Conservation (phyloP, 2,329 filamentous ascomycete genomes). For the Canariomyces notabilis region DNA sequence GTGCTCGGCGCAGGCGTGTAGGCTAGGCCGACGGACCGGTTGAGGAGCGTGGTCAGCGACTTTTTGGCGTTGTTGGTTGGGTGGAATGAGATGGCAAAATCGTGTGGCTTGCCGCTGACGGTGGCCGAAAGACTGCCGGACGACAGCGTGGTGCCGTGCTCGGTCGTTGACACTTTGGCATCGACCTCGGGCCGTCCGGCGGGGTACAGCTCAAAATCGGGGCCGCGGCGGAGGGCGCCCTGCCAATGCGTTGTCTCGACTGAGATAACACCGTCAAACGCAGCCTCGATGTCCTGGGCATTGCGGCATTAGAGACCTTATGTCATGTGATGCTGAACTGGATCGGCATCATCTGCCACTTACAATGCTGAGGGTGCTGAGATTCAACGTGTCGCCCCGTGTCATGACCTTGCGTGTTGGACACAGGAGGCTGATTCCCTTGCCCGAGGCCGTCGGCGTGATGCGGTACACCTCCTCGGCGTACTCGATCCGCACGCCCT, state of each 20-base stretch:
- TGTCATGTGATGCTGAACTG: background rate
- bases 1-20: conserved; percentile 50
- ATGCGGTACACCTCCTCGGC: conserved; percentile 59
- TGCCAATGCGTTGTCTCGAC: conserved; percentile 55
- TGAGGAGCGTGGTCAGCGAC: conserved; percentile 49
- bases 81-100: conserved; percentile 53
- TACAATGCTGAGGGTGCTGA: conserved; percentile 49
- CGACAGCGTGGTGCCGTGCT: conserved; percentile 43
- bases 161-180: conserved; percentile 36
- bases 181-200: conserved; percentile 41
- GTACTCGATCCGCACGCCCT: conserved; percentile 57
- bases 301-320: background rate
- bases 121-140: conserved; percentile 51
- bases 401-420: conserved; percentile 51
- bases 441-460: conserved; percentile 37
- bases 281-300: conserved; percentile 47
- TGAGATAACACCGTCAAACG: conserved; percentile 55
- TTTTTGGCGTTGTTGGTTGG: conserved; percentile 43
- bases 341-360: conserved; percentile 10
- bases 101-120: conserved; percentile 42
- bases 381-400: conserved; percentile 52
- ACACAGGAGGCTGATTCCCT: conserved; percentile 50
- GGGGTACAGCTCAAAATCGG: conserved; percentile 55
- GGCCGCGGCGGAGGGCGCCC: conserved; percentile 47
- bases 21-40: conserved; percentile 53